Evolutionary conservation across 768 basidiomycete genomes (phyloP).

Genomic region (Punctularia strigosozonata): DNA sequence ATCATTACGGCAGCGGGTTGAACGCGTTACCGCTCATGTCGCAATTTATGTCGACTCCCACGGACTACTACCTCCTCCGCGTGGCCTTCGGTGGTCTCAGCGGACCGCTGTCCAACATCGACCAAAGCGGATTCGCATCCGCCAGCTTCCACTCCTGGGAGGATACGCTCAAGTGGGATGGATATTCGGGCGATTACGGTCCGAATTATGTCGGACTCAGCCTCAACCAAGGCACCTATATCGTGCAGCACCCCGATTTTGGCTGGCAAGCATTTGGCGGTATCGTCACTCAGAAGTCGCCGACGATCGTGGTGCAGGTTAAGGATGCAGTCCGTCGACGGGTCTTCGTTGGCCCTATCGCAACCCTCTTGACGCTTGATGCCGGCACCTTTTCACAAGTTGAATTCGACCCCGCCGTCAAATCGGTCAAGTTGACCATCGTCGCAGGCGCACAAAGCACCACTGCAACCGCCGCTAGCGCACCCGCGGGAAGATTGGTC

Average conservation of each 20-base stretch:
- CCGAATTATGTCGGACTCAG: conserved; percentile 46
- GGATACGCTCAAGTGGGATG: conserved; percentile 47
- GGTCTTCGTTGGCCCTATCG: conserved; percentile 40
- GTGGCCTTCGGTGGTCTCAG: conserved; percentile 39
- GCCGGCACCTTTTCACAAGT: conserved; percentile 38
- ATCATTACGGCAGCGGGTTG: conserved; percentile 46
- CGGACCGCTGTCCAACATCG: conserved; percentile 44
- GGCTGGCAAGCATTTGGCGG: conserved; percentile 55
- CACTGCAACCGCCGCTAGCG: conserved; percentile 28
- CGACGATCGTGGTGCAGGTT: conserved; percentile 30
- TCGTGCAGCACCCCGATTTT: conserved; percentile 42
- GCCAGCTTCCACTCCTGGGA: conserved; percentile 51
- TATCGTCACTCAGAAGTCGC: conserved; percentile 27
- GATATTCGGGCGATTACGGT: conserved; percentile 47
- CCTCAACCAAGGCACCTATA: conserved; percentile 31
- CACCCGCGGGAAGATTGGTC: conserved; percentile 32
- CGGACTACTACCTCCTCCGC: conserved; percentile 39
- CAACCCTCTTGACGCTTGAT: conserved; percentile 32
- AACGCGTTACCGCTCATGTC: conserved; percentile 43
- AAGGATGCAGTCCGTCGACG: conserved; percentile 37
- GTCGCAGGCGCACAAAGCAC: conserved; percentile 29
- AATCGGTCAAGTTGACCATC: conserved; percentile 28
- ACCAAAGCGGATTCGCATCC: conserved; percentile 43
- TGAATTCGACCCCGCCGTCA: conserved; percentile 25
- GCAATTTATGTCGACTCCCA: conserved; percentile 33